Evolutionary conservation across 805 yeast species (phyloP).

Genomic region (Phaffomyces opuntiae): DNA sequence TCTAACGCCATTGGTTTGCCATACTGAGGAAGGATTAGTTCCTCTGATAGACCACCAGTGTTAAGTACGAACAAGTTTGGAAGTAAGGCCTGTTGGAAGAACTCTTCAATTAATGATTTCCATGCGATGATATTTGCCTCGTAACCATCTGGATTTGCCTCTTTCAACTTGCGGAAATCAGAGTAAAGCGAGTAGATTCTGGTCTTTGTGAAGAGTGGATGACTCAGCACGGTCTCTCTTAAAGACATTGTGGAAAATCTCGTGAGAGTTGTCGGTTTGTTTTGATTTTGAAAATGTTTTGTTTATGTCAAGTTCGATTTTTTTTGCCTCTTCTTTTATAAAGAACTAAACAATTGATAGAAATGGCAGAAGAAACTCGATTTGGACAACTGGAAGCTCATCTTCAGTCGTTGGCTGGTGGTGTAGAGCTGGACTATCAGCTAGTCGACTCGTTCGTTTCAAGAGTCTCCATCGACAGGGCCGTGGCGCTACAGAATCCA

Average conservation of each 20-base stretch:
- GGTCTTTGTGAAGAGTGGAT: conserved; percentile 26
- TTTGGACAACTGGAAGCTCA: conserved; percentile 1
- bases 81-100: conserved; percentile 10
- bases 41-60: conserved; percentile 21
- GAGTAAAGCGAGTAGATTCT: conserved; percentile 32
- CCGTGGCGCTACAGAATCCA: conserved; percentile 1
- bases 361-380: conserved; percentile 1
- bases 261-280: background rate
- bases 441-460: background rate
- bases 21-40: conserved; percentile 22
- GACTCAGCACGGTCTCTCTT: conserved; percentile 15
- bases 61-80: conserved; percentile 18
- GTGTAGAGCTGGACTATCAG: background rate
- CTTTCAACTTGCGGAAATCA: conserved; percentile 30
- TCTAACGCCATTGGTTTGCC: conserved; percentile 32
- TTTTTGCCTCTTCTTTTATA: background rate
- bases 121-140: conserved; percentile 33
- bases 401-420: background rate
- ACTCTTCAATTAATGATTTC: conserved; percentile 24
- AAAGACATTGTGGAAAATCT: conserved; percentile 4
- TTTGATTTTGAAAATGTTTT: background rate
- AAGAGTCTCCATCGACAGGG: conserved; percentile 6
- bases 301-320: background rate
- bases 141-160: conserved; percentile 34
- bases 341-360: background rate